These are phyloP conservation scores for Parastagonospora avenae DNA, from an alignment of 2,329 filamentous ascomycete species.

Conservation along the genomic window DNA sequence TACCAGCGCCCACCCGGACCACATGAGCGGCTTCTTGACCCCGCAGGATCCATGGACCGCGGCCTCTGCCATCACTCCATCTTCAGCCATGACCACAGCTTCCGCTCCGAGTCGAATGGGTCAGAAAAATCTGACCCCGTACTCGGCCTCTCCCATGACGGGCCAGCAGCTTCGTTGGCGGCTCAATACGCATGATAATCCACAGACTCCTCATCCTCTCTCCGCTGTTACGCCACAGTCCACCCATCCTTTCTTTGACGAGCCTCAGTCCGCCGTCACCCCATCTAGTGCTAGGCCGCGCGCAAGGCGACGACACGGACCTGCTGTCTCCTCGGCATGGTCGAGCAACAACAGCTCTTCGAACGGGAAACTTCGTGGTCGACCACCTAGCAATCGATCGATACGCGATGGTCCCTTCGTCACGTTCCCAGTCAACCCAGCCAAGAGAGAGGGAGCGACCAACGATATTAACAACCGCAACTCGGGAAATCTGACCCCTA, in stretches of 20 bases:
- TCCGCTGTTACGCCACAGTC: constrained; percentile 76
- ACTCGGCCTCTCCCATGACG: constrained; percentile 51
- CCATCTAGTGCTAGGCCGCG: constrained; percentile 60
- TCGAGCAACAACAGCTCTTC: constrained; percentile 66
- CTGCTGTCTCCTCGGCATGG: constrained; percentile 92
- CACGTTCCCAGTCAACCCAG: constrained; percentile 68
- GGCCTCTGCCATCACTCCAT: constrained; percentile 46
- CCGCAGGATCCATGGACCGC: constrained; percentile 54
- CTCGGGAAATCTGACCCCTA: constrained; percentile 49
- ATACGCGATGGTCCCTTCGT: constrained; percentile 70
- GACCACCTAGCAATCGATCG: constrained; percentile 76
- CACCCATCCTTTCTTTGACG: constrained; percentile 57
- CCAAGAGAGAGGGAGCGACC: constrained; percentile 54
- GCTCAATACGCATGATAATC: constrained; percentile 64
- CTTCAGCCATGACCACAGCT: constrained; percentile 40
- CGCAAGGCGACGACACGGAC: constrained; percentile 71
- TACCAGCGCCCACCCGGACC: constrained; percentile 61
- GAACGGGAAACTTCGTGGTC: constrained; percentile 74
- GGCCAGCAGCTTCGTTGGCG: constrained; percentile 54
- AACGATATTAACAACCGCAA: constrained; percentile 51
- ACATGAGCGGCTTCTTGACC: constrained; percentile 52
- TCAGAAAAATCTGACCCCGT: constrained; percentile 44
- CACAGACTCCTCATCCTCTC: constrained; percentile 73
- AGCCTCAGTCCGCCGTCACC: constrained; percentile 76
- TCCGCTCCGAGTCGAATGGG: constrained; percentile 44